Conservation (phyloP, 2,329 filamentous ascomycete species). For the Cladophialophora immunda region DNA sequence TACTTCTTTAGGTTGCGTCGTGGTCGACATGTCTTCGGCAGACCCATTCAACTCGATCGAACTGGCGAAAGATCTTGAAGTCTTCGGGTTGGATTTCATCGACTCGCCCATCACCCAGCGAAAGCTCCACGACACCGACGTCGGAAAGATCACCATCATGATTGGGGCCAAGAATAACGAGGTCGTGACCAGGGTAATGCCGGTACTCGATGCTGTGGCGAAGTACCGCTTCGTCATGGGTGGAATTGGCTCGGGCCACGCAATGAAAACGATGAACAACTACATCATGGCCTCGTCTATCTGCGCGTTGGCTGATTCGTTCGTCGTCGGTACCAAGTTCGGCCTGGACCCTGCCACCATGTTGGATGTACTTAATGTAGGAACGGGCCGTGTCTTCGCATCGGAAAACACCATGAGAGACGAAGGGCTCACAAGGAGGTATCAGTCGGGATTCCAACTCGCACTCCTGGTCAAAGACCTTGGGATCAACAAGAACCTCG, state of each 20-base stretch:
- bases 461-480: conserved; percentile 32
- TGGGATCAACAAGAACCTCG: conserved; percentile 35
- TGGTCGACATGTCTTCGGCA: conserved; percentile 30
- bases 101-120: conserved; percentile 32
- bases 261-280: conserved; percentile 34
- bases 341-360: conserved; percentile 40
- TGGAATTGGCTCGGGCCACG: conserved; percentile 24
- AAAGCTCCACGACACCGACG: conserved; percentile 30
- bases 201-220: conserved; percentile 23
- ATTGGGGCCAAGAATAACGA: conserved; percentile 19
- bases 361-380: conserved; percentile 52
- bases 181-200: conserved; percentile 15
- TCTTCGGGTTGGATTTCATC: conserved; percentile 15
- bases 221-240: conserved; percentile 32
- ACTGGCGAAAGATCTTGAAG: conserved; percentile 25
- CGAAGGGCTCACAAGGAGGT: conserved; percentile 29
- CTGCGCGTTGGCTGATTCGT: conserved; percentile 20
- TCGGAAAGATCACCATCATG: conserved; percentile 27
- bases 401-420: conserved; percentile 43
- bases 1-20: conserved; percentile 35
- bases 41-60: conserved; percentile 24
- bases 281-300: conserved; percentile 32
- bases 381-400: conserved; percentile 47
- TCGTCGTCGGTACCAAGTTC: conserved; percentile 26
- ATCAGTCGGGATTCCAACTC: conserved; percentile 25